phyloP scores from a whole-genome alignment of 208 protist genomes.

The Endotrypanum monterogeii region DNA sequence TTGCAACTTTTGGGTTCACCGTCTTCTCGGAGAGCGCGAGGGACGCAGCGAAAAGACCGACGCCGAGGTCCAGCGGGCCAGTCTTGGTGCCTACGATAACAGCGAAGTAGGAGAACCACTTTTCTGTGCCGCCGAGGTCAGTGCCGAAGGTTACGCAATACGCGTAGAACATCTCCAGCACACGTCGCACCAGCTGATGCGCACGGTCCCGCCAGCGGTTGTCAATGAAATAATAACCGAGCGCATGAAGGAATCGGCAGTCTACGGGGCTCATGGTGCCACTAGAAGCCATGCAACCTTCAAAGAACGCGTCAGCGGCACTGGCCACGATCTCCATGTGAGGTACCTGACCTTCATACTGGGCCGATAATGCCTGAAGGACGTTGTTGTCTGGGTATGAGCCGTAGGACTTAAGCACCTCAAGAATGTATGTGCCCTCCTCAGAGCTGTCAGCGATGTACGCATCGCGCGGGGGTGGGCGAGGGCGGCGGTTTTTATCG shows the following conservation, averaged over 20 bases:
- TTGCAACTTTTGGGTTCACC: constrained; percentile 42
- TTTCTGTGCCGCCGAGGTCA: constrained; percentile 39
- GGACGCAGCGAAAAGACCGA: constrained; percentile 67
- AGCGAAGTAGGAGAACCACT: constrained; percentile 46
- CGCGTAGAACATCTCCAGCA: constrained; percentile 60
- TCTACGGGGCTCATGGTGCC: constrained; percentile 46
- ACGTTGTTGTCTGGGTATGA: constrained; percentile 59
- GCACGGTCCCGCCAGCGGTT: constrained; percentile 41
- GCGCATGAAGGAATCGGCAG: constrained; percentile 38
- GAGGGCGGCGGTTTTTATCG: constrained; percentile 17
- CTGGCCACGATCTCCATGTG: constrained; percentile 35
- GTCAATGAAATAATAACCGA: constrained; percentile 56
- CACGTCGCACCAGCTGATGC: constrained; percentile 40
- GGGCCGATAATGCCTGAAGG: constrained; percentile 37
- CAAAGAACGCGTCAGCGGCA: constrained; percentile 39
- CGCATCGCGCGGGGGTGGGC: constrained; percentile 20
- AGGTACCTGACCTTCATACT: constrained; percentile 26
- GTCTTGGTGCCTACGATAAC: constrained; percentile 68
- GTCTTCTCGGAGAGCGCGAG: constrained; percentile 39
- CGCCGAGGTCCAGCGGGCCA: constrained; percentile 69
- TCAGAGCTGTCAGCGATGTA: constrained; percentile 43
- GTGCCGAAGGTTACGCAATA: constrained; percentile 41
- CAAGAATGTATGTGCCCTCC: constrained; percentile 66
- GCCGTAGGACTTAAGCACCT: constrained; percentile 53
- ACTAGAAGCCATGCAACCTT: constrained; percentile 39